Percentiles rank a stretch among this genome's conserved stretches.
These are phyloP conservation scores for Orbilia ellipsospora DNA, from an alignment of 2,329 filamentous ascomycete species.

Conservation along the genomic window DNA sequence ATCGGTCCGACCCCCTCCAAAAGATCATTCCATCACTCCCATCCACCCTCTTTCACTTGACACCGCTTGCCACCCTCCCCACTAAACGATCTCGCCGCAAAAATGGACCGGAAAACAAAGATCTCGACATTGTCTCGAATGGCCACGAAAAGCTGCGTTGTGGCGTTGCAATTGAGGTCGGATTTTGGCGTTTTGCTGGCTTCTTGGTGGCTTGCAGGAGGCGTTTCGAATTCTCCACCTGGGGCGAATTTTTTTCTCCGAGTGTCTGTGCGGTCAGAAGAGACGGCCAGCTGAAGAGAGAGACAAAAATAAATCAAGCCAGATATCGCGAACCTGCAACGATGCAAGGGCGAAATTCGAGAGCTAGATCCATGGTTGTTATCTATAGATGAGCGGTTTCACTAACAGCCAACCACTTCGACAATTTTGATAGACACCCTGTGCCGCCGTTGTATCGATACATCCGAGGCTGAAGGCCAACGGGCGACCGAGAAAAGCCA, in stretches of 20 bases:
- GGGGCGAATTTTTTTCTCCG: constrained; percentile 33
- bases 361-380: no score
- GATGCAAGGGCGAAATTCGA: no score
- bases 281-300: not conserved
- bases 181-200: constrained; percentile 28
- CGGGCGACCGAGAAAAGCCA: not conserved
- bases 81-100: not conserved
- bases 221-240: constrained; percentile 49
- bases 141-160: constrained; percentile 41
- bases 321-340: no score
- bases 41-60: no score
- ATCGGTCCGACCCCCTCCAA: no score
- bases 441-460: no score
- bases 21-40: no score
- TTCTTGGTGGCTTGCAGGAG: constrained; percentile 54
- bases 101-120: not conserved
- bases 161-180: constrained; percentile 52
- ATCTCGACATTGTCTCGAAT: not conserved
- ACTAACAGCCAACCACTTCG: no score
- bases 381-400: no score
- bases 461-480: not conserved
- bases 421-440: no score
- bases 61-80: not conserved
- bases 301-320: not conserved
- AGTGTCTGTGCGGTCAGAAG: constrained; percentile 41